phyloP scores from a whole-genome alignment of 805 yeast species.

The Ogataea polymorpha region DNA sequence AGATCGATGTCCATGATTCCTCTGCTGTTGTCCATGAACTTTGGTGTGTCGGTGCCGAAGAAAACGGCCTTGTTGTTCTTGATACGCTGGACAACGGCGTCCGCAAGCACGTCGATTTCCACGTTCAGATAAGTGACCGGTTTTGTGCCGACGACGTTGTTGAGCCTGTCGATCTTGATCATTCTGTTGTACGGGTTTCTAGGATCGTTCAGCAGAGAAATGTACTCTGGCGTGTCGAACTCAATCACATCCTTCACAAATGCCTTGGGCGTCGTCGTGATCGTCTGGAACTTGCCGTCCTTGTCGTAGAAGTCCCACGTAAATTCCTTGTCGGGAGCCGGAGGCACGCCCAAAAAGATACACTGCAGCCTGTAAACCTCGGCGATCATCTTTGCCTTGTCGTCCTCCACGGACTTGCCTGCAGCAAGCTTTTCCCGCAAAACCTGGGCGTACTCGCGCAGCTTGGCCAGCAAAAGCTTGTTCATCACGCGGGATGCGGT shows the following conservation, averaged over 20 bases:
- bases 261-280: constrained; percentile 60
- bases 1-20: constrained; percentile 74
- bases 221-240: constrained; percentile 47
- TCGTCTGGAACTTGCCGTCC: constrained; percentile 47
- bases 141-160: constrained; percentile 69
- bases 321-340: constrained; percentile 63
- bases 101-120: constrained; percentile 54
- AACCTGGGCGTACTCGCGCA: constrained; percentile 74
- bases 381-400: constrained; percentile 43
- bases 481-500: constrained; percentile 54
- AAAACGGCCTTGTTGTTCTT: constrained; percentile 75
- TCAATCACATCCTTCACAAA: constrained; percentile 57
- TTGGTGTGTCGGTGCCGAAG: constrained; percentile 89
- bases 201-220: constrained; percentile 79
- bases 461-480: constrained; percentile 59
- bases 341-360: constrained; percentile 75
- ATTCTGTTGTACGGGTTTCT: constrained; percentile 64
- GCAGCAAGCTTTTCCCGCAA: constrained; percentile 48
- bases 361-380: constrained; percentile 65
- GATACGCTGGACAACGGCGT: constrained; percentile 63
- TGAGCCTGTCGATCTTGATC: constrained; percentile 69
- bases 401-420: constrained; percentile 38
- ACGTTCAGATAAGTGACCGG: constrained; percentile 70
- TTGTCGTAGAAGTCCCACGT: constrained; percentile 76
- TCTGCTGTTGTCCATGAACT: constrained; percentile 55